phyloP scores from a whole-genome alignment of 192 early-diverging fungal genomes.

The Geranomyces variabilis region DNA sequence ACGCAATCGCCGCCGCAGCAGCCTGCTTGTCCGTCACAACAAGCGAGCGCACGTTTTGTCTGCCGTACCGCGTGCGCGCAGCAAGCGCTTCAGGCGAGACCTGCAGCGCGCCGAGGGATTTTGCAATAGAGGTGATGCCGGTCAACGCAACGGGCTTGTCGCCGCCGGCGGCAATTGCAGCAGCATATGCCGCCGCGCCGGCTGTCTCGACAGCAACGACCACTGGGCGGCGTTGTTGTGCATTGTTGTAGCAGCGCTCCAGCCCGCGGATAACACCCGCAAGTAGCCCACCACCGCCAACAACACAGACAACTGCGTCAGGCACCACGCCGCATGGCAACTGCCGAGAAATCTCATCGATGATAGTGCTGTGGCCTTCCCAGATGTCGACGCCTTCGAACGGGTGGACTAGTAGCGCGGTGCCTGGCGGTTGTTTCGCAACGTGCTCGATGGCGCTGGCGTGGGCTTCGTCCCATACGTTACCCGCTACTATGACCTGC shows the following conservation, averaged over 20 bases:
- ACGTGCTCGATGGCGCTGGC: constrained; percentile 25
- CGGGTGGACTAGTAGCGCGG: constrained; percentile 40
- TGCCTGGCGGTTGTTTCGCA: not conserved
- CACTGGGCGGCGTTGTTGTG: constrained; percentile 10
- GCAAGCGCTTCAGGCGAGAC: constrained; percentile 26
- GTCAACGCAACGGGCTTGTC: constrained; percentile 11
- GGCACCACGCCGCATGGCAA: constrained; percentile 29
- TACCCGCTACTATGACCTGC: constrained; percentile 32
- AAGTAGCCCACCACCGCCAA: constrained; percentile 48
- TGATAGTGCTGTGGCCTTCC: constrained; percentile 42
- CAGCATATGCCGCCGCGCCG: constrained; percentile 32
- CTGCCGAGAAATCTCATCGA: constrained; percentile 33
- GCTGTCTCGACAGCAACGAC: constrained; percentile 42
- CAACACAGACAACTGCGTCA: constrained; percentile 40
- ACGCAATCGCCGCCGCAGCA: constrained; percentile 26
- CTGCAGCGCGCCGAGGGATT: constrained; percentile 39
- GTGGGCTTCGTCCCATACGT: constrained; percentile 48
- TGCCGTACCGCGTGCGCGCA: constrained; percentile 21
- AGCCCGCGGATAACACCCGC: constrained; percentile 38
- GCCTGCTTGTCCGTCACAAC: constrained; percentile 41
- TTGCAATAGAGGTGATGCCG: constrained; percentile 41
- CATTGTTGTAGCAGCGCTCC: not conserved
- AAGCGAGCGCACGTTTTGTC: constrained; percentile 12
- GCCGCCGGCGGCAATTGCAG: constrained; percentile 4
- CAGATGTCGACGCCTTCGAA: constrained; percentile 39